Base-by-base conservation (phyloP, 768 basidiomycete species). In the Mycena polygramma region DNA sequence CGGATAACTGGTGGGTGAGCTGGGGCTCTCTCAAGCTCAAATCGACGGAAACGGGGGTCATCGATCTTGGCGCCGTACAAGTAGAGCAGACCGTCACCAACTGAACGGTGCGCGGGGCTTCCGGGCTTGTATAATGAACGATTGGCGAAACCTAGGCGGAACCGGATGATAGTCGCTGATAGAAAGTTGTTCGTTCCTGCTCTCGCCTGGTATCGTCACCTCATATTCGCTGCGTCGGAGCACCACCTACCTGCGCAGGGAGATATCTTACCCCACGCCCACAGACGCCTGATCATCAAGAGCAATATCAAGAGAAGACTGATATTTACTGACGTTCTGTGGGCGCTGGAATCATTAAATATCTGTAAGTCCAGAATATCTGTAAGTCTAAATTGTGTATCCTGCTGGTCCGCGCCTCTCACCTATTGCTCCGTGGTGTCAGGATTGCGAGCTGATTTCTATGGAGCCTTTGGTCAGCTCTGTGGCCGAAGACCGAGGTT, bases 1-100 rank as follows among this genome's bases (percentile, higher is more conserved):
- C 87, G 8, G 88, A 89, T 65, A 83, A 89, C 63, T 90, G 89
- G 89, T 90, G 88, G 88, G 76, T 86, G 35, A 79, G 85, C 63
- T 88, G 86, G 86, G 88, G 88, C 2, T 45, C 41, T 3, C 43
- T 55, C 24, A 64, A 24, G 26, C n/a, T 41, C 17, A 52, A 26
- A 41, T 39, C 49, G 37, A 13, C 22, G 48, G 35, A 8, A 41
- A 24, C 37, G 6, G 48, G 17, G 8, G 49, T 19, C 15, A 48
- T 48, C 19, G 19, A 48, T 48, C 19, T 48, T 19, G 46, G 46
- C 8, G 46, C 17, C 4, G 19, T 48, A 48, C 46, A 20, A 48
- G 46, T 48, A 48, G 20, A 48, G 20, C 46, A 48, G 46, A 48
- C 46, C 4, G 46, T 48, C 10, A 43, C 13, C 19, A 48, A 48